Evolutionary conservation across 441 rosid genomes (phyloP).

Genomic region (Metrosideros polymorpha): DNA sequence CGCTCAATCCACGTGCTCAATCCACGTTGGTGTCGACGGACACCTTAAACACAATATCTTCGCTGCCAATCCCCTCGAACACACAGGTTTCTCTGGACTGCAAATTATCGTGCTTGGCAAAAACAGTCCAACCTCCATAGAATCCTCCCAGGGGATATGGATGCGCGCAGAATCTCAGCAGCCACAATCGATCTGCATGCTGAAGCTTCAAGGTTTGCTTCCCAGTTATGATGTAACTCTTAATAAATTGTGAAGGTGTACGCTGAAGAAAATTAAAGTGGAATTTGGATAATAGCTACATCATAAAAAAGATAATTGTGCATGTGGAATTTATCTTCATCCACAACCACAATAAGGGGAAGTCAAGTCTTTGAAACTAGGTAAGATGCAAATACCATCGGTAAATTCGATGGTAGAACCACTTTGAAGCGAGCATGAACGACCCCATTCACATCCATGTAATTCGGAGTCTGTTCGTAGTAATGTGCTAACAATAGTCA

Average conservation of each 20-base stretch:
- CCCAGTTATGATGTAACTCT: not conserved
- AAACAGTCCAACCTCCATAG: not conserved
- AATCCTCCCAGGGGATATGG: not conserved
- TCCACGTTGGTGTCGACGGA: not conserved
- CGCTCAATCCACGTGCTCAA: not conserved
- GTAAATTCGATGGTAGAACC: not conserved
- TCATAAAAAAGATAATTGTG: no score
- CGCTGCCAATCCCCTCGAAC: not conserved
- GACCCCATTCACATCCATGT: not conserved
- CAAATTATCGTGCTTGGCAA: not conserved
- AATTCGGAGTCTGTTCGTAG: not conserved
- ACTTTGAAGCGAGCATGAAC: not conserved
- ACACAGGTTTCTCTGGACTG: not conserved
- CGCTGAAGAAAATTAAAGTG: not conserved
- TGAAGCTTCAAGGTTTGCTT: not conserved
- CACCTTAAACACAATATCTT: not conserved
- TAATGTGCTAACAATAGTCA: no score
- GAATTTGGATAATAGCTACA: no score
- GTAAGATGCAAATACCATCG: not conserved
- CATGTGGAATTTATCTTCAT: not conserved
- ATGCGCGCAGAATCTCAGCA: not conserved
- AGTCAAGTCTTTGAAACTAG: not conserved
- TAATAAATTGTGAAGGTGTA: not conserved
- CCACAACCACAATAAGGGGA: not conserved
- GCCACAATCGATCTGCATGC: not conserved